Evolutionary conservation across 306 rosid genomes (phyloP).

Genomic region (Benincasa hispida): DNA sequence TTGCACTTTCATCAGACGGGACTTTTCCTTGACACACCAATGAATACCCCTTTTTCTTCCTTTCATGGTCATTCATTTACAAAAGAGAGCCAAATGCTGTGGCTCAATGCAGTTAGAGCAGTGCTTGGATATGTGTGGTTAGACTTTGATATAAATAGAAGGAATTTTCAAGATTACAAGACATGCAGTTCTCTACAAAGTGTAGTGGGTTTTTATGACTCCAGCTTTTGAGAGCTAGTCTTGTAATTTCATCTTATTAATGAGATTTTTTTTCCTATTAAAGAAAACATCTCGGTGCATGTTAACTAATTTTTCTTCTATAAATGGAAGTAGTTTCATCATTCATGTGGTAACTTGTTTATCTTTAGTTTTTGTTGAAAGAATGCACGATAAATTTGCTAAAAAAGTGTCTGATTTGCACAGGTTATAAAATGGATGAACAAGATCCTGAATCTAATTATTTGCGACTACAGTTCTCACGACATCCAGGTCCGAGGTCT

Average conservation of each 20-base stretch:
- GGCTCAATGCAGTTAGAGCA: neutral
- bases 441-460: conserved; percentile 44
- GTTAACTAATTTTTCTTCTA: neutral
- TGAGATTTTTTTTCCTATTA: neutral
- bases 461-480: conserved; percentile 79
- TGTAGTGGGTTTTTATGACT: neutral
- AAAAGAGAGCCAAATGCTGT: neutral
- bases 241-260: neutral
- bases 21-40: neutral
- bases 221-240: neutral
- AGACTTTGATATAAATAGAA: neutral
- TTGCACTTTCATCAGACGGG: neutral
- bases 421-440: conserved; percentile 80
- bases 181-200: neutral
- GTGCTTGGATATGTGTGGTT: neutral
- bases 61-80: neutral
- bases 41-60: neutral
- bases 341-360: neutral
- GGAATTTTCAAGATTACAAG: neutral
- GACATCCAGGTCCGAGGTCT: conserved; percentile 79
- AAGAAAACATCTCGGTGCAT: neutral
- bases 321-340: neutral
- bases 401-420: conserved; percentile 17
- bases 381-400: conserved; percentile 11
- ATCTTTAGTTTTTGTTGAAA: neutral